phyloP scores from a whole-genome alignment of 345 rosid species.

The Melaleuca alternifolia region DNA sequence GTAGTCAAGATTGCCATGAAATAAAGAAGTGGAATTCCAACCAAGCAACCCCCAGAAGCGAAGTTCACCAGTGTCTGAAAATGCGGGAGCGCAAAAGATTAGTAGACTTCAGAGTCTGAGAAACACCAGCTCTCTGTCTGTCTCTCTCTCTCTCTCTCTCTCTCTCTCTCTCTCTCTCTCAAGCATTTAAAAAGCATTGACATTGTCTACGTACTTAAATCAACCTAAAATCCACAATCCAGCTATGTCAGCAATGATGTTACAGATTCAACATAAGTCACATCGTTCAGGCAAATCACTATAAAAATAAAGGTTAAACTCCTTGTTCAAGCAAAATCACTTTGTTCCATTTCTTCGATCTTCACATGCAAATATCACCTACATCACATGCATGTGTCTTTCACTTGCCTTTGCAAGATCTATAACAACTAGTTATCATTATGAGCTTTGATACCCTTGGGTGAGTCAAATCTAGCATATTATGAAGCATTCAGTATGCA shows the following conservation, averaged over 20 bases:
- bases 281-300: not conserved
- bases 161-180: not conserved
- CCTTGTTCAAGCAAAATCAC: not conserved
- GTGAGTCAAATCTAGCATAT: not conserved
- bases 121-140: not conserved
- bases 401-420: not conserved
- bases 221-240: not conserved
- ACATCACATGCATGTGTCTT: not conserved
- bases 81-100: not conserved
- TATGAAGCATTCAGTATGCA: not conserved
- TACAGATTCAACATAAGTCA: not conserved
- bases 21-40: conserved; percentile 81
- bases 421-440: not conserved
- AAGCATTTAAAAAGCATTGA: not conserved
- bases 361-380: not conserved
- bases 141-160: not conserved
- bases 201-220: not conserved
- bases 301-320: not conserved
- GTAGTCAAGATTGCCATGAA: conserved; percentile 49
- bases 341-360: not conserved
- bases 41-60: conserved; percentile 64
- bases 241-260: not conserved
- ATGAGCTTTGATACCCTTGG: not conserved
- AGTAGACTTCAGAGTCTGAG: not conserved
- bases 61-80: conserved; percentile 74